Conservation (phyloP, 78 protist genomes). For the Dictyostelium intermedium region DNA sequence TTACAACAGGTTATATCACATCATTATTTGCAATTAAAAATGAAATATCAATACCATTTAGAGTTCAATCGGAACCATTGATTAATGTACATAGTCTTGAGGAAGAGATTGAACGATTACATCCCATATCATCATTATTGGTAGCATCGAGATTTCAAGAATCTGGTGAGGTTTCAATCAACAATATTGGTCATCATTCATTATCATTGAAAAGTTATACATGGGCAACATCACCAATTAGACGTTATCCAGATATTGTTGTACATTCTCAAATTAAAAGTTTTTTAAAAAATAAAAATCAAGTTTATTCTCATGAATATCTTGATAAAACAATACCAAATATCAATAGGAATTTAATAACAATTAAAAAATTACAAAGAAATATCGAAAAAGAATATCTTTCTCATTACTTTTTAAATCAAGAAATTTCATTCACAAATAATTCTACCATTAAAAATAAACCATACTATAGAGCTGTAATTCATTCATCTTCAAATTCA, state of each 20-base stretch:
- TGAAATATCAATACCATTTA: background rate
- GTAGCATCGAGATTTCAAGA: background rate
- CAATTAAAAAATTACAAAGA: constrained; percentile 16
- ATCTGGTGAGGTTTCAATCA: background rate
- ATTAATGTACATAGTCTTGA: background rate
- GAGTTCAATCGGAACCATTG: background rate
- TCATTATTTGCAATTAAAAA: constrained; percentile 1
- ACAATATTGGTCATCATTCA: background rate
- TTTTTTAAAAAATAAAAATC: background rate
- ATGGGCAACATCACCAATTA: constrained; percentile 93
- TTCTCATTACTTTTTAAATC: background rate
- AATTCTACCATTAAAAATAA: background rate
- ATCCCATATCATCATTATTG: background rate
- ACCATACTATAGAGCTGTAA: background rate
- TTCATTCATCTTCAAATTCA: background rate
- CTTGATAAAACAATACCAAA: background rate
- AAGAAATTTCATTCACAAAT: background rate
- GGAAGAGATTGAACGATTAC: background rate
- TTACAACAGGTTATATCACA: constrained; percentile 17
- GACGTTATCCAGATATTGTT: constrained; percentile 72
- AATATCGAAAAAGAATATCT: background rate
- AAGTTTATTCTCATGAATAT: background rate
- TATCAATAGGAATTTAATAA: background rate
- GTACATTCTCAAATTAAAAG: constrained; percentile 64
- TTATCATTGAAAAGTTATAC: constrained; percentile 94